These are phyloP conservation scores for Begonia peltatifolia DNA, from an alignment of 306 rosid species.

Conservation along the genomic window DNA sequence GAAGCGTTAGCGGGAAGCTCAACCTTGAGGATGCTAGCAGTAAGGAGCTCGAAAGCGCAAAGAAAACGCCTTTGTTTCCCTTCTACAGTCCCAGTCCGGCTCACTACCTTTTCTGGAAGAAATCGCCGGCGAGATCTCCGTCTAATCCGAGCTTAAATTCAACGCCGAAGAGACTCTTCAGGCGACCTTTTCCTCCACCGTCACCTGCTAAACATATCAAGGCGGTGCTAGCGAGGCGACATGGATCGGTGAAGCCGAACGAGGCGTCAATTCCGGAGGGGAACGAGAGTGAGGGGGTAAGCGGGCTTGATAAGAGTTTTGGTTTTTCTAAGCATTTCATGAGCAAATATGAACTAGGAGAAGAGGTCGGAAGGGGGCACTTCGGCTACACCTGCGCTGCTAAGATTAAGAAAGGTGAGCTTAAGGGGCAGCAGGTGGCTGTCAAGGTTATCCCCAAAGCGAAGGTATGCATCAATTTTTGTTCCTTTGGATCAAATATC, in stretches of 20 bases:
- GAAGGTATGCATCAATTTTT: conserved; percentile 32
- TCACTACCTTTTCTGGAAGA: conserved; percentile 44
- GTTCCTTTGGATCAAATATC: too few species aligned
- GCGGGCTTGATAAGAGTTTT: conserved; percentile 66
- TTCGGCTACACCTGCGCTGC: conserved; percentile 80
- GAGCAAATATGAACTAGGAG: conserved; percentile 64
- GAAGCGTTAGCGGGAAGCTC: conserved; percentile 15
- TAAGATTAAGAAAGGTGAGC: conserved; percentile 53
- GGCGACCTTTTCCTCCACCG: conserved; percentile 62
- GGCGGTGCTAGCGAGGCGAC: conserved; percentile 62
- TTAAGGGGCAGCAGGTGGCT: conserved; percentile 61
- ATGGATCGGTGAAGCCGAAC: conserved; percentile 74
- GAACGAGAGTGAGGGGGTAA: conserved; percentile 32
- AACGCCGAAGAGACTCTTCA: conserved; percentile 60
- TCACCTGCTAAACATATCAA: conserved; percentile 86
- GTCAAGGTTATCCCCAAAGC: conserved; percentile 84
- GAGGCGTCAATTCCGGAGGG: conserved; percentile 57
- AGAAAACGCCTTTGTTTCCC: conserved; percentile 63
- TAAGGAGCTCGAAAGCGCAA: conserved; percentile 18
- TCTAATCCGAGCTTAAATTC: conserved; percentile 29
- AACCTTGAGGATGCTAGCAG: not conserved
- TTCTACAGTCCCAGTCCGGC: conserved; percentile 87
- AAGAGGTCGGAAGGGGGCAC: conserved; percentile 86
- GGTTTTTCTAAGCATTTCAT: conserved; percentile 77
- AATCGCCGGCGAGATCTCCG: conserved; percentile 82